Percentiles rank a stretch among this genome's conserved stretches.
phyloP scores from a whole-genome alignment of 2,329 filamentous ascomycete genomes.

The Pestalotiopsis sp. region DNA sequence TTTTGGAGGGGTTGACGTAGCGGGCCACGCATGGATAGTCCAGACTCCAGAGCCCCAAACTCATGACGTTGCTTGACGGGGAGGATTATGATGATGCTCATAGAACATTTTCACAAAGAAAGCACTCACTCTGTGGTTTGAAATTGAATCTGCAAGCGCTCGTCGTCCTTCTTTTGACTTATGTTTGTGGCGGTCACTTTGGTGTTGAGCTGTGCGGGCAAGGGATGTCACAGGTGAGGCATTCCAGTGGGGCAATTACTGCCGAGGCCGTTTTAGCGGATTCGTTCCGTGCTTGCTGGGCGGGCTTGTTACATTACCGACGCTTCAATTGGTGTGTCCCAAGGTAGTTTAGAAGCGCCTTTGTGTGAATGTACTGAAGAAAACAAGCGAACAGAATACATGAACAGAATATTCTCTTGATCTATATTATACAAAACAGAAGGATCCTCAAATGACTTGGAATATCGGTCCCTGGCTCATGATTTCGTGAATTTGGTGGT shows the following conservation, averaged over 20 bases:
- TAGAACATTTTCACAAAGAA: background rate
- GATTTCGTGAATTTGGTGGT: background rate
- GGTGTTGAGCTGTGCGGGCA: background rate
- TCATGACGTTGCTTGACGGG: background rate
- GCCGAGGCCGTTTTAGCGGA: slow-evolving; percentile 9
- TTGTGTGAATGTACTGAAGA: too few relatives aligned
- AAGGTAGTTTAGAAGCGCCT: too few relatives aligned
- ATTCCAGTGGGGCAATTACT: slow-evolving; percentile 11
- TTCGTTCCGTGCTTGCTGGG: background rate
- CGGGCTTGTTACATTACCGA: background rate
- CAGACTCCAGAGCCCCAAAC: background rate
- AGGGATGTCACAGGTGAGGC: background rate
- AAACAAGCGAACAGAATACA: too few relatives aligned
- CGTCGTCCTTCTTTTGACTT: background rate
- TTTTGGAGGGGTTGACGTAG: background rate
- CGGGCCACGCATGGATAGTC: background rate
- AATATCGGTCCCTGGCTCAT: background rate
- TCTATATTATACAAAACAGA: too few relatives aligned
- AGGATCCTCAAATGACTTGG: background rate
- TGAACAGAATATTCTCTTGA: too few relatives aligned
- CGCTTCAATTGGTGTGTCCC: too few relatives aligned
- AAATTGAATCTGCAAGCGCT: background rate
- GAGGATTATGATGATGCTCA: background rate
- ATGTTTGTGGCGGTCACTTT: background rate
- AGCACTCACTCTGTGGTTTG: background rate